Evolutionary conservation across 352 stramenopile species (phyloP), one percentile per base, ranked within the genome.

Genomic region (Phytophthora pinifolia): DNA sequence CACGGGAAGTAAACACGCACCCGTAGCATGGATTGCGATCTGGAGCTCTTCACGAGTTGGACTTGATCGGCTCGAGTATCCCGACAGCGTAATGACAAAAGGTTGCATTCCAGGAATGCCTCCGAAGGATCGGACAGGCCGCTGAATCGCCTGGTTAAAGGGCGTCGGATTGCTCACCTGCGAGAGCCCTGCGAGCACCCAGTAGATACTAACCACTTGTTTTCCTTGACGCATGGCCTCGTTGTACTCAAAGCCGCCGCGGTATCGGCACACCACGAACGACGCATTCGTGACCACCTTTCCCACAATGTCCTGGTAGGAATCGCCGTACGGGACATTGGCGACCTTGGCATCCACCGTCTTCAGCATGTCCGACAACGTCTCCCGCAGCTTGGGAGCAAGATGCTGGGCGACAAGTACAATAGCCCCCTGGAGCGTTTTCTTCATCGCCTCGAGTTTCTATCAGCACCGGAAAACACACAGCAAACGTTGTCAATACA

Each of bases 11-110:
- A 92, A 85, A 46, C 86, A 95, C 10, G 86, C 82, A n/a, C 86
- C 86, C 3, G 83, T 89, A 12, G 80, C 74, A 32, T 88, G 82
- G 45, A 95, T 90, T 31, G 85, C 80, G 35, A 91, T 86, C 46
- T 94, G 86, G 9, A 95, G 70, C 38, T 93, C 81, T 56, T 95
- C 84, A 18, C 86, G 78, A 42, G 74, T 90, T 36, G 86, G 86
- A 6, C 49, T 72, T 49, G 86, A 91, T 17, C 78, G 76, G 31
- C 73, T 91, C 29, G 70, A 93, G 55, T 89, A 95, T 0, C 83
- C 86, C 1, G 86, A 95, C 10, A 95, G 68, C 9, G 86, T 95
- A 48, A 95, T 74, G 10, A 95, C 76, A 29, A 93, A 88, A 27
- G 45, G 73, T 29, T 90, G 76, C 86, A 95, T 95, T 29, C 80